These are phyloP conservation scores for Penicillium sp. DNA, from an alignment of 2,329 filamentous ascomycete genomes.

Conservation along the genomic window DNA sequence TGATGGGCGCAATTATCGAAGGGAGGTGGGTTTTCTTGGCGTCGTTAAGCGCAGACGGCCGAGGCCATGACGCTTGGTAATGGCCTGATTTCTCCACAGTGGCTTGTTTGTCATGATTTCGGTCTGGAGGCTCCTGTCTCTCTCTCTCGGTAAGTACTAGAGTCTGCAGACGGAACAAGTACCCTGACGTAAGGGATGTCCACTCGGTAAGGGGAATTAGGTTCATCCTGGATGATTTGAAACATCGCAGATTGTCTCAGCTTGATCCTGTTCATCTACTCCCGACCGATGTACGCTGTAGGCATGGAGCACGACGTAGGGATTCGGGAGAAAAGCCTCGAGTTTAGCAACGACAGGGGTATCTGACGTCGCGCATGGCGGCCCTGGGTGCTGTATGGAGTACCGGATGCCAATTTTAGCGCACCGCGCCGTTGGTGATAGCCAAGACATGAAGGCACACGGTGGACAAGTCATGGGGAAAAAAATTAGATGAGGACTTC, in stretches of 20 bases:
- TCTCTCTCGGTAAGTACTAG: neutral
- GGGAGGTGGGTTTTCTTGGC: slow-evolving; percentile 8
- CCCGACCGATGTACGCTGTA: neutral
- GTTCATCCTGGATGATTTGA: neutral
- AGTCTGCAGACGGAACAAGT: no score
- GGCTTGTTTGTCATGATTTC: neutral
- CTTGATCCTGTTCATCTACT: neutral
- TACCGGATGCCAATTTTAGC: neutral
- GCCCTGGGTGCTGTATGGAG: neutral
- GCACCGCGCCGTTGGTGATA: neutral
- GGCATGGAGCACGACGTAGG: neutral
- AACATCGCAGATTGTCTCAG: neutral
- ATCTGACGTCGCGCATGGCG: neutral
- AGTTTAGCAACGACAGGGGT: neutral
- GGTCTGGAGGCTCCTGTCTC: neutral
- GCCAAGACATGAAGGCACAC: neutral
- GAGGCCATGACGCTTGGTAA: slow-evolving; percentile 19
- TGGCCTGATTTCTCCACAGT: neutral
- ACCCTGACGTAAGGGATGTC: neutral
- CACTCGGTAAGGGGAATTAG: neutral
- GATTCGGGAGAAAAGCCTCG: no score
- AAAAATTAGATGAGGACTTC: neutral
- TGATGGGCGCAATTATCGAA: neutral
- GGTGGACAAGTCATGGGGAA: no score
- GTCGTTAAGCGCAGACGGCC: slow-evolving; percentile 8